phyloP scores from a whole-genome alignment of 1,284 basidiomycete genomes.

The Xerocomus minutiporus region DNA sequence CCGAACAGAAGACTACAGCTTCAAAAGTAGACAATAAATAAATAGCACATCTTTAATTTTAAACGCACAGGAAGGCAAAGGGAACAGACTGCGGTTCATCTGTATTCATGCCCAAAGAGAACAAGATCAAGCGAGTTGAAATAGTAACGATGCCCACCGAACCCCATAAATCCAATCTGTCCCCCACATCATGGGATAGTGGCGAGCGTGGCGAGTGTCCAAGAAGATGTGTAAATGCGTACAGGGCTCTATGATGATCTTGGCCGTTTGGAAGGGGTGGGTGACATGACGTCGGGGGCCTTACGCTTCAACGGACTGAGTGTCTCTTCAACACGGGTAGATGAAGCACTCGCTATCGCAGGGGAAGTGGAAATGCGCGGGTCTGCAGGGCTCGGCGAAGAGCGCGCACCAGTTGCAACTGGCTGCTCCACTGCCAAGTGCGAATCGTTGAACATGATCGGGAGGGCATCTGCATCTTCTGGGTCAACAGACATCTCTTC shows the following conservation, averaged over 20 bases:
- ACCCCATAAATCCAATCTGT: background rate
- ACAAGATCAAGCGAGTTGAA: background rate
- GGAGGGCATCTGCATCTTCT: conserved; percentile 28
- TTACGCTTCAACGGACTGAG: conserved; percentile 23
- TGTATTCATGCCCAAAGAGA: background rate
- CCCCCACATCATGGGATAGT: too few relatives aligned
- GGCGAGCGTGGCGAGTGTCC: background rate
- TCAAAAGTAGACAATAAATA: background rate
- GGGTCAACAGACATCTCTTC: conserved; percentile 4
- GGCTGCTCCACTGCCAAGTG: background rate
- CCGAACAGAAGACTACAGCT: background rate
- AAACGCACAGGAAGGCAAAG: background rate
- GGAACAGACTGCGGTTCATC: background rate
- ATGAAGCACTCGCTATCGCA: background rate
- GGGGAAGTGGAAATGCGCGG: background rate
- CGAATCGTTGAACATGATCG: conserved; percentile 1
- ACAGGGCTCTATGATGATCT: conserved; percentile 13
- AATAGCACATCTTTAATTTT: background rate
- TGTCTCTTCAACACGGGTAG: background rate
- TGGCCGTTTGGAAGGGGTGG: conserved; percentile 21
- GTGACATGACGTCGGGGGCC: background rate
- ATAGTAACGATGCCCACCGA: background rate
- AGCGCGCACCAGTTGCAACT: background rate
- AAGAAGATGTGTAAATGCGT: background rate
- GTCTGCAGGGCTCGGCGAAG: background rate